phyloP scores from a whole-genome alignment of 345 rosid genomes.

The Lepidium sativum region DNA sequence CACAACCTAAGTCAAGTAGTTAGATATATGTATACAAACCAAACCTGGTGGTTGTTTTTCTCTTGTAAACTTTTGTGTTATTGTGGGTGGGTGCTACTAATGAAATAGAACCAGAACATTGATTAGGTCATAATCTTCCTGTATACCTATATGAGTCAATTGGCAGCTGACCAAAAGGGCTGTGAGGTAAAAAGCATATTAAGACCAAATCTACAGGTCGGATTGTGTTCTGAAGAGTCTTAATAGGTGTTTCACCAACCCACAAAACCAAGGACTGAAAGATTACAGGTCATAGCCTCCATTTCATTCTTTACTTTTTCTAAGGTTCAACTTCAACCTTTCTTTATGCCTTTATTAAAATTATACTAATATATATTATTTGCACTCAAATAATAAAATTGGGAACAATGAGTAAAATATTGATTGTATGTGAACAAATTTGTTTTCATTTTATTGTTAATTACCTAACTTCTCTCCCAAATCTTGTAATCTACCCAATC shows the following conservation, averaged over 20 bases:
- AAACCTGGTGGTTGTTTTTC: slow-evolving; percentile 17
- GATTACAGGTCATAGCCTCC: slow-evolving; percentile 21
- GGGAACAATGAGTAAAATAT: not conserved
- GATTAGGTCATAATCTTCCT: slow-evolving; percentile 3
- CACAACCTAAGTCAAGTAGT: slow-evolving; percentile 15
- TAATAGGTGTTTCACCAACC: slow-evolving; percentile 20
- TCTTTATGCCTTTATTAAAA: not conserved
- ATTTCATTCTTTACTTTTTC: slow-evolving; percentile 15
- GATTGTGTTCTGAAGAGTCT: slow-evolving; percentile 21
- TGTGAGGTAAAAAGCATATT: not conserved
- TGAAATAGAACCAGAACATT: slow-evolving; percentile 11
- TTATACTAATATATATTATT: not conserved
- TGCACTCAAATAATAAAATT: not conserved
- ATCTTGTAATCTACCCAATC: not conserved
- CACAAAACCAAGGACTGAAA: slow-evolving; percentile 16
- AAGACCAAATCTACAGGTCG: slow-evolving; percentile 20
- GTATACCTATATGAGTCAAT: not conserved
- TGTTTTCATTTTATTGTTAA: not conserved
- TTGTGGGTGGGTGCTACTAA: slow-evolving; percentile 11
- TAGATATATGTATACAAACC: slow-evolving; percentile 12
- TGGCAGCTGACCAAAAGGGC: slow-evolving; percentile 12
- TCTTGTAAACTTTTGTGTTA: slow-evolving; percentile 6
- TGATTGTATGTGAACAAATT: too few species aligned
- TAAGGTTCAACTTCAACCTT: slow-evolving; percentile 2
- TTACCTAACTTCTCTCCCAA: not conserved